Evolutionary conservation across 176 grass and related monocot genomes (phyloP), one percentile per base, ranked within the genome.

Genomic region (Oryza glumipatula): DNA sequence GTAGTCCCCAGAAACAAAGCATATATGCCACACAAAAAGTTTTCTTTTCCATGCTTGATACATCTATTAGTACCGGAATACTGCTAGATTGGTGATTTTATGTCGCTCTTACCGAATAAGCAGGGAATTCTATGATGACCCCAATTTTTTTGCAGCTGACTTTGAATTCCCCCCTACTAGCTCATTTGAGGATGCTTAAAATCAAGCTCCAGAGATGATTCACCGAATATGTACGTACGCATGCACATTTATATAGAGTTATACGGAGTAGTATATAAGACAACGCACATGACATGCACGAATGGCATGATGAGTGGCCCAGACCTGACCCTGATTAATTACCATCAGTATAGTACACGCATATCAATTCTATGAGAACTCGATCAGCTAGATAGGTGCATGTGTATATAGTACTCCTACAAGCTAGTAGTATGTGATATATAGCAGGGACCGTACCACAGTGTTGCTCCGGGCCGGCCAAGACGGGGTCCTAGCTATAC

Each of bases 221-320:
- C 54, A 21, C 54, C 54, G 7, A 21, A 58, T 19, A 80, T 4
- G 78, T 9, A 70, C 46, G 49, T 44, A 28, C 80, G 49, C 80
- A 54, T 72, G 80, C 26, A 21, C 54, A 54, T 65, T 72, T 72
- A 9, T 48, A 36, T 36, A 38, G 36, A 38, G 36, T 38, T 38
- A 38, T 32, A 32, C 28, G 3, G 7, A 32, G 30, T 32, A 32
- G 2, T 32, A 7, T 56, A 58, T 9, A 80, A 52, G 47, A n/a
- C 68, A 21, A 58, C 52, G 68, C 52, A 45, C 69, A 83, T 74
- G 58, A 74, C 81, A 23, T 38, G 52, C 19, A 80, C 19, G 17
- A 17, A 58, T 58, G 54, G 13, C 47, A 48, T 51, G 47, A 14
- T 13, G 3, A 19, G 52, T 58, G 54, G 54, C 54, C 54, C 54